Base-by-base conservation (phyloP, 202 grass and related monocot species). In the Zoysia matrella region DNA sequence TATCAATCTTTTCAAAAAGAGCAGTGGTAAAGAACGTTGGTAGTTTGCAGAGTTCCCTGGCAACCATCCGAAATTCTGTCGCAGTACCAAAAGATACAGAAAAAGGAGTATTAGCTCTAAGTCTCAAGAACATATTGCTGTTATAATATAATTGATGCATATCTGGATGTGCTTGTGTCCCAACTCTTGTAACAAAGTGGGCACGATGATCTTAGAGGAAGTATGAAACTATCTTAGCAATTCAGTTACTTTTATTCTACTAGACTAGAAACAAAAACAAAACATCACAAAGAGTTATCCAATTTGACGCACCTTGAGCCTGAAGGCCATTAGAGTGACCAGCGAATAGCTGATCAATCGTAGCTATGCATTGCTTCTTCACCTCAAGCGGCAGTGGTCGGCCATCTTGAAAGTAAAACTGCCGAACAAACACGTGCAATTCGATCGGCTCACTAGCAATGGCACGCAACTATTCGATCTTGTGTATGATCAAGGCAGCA, bases 1-100 rank as follows among this genome's bases (percentile, higher is more conserved):
- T 22, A 22, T 22, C 22, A 22, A 22, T 22, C 22, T 22, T 22
- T 22, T 22, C 83, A 22, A 99, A 99, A 67, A 99, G 85, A 74
- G 83, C 77, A 57, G 81, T 80, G 42, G 89, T 92, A 47, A 96
- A 87, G 85, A 96, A 99, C 49, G 93, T 92, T 1, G 96, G 96
- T 11, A 99, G 39, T 78, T 94, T 99, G 93, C 96, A 99, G 72
- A 99, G 94, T 62, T 96, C 96, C 89, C 94, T 99, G 74, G 96
- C 96, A 71, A 94, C 78, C 71, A 87, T 77, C 86, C 94, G 92
- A 74, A 96, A 99, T 78, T 99, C 96, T 99, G 42, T 67, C 8
- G 14, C 22, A 36, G 47, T 75, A 77, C 39, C 54, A 73, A 58
- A 71, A 64, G 42, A 85, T 76, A 36, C 36, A 6, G 22, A 18